Conservation (phyloP, 1,284 basidiomycete genomes). For the Vanrija sp. region DNA sequence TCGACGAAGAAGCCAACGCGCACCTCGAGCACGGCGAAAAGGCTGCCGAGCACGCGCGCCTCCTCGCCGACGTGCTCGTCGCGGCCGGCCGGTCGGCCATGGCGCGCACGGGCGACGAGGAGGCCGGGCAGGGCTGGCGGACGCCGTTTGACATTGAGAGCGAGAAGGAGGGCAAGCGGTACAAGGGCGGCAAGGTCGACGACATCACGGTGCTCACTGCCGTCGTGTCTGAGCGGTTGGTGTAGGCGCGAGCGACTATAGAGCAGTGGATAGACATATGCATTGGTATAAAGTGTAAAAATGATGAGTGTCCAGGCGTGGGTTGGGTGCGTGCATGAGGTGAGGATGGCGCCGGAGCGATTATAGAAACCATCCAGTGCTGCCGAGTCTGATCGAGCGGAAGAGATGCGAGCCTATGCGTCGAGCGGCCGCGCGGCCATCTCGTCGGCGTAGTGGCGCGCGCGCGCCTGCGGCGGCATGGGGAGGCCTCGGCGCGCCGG, state of each 20-base stretch:
- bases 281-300: no score
- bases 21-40: conserved; percentile 31
- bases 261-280: neutral
- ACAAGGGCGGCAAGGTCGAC: conserved; percentile 52
- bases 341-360: no score
- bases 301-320: no score
- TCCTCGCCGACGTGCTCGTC: conserved; percentile 50
- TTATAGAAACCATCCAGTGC: no score
- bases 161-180: conserved; percentile 44
- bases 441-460: neutral
- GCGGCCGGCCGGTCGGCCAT: conserved; percentile 49
- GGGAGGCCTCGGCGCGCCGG: conserved; percentile 3
- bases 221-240: conserved; percentile 24
- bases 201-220: conserved; percentile 47
- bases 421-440: no score
- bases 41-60: conserved; percentile 39
- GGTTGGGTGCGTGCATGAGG: no score
- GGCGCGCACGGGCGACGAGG: conserved; percentile 41
- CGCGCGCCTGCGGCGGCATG: neutral
- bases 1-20: conserved; percentile 33
- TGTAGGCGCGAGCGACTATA: neutral
- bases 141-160: conserved; percentile 48
- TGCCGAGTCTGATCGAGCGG: no score
- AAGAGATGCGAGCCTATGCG: no score
- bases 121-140: conserved; percentile 32